phyloP scores from a whole-genome alignment of 768 basidiomycete species.

The Rubroboletus satanas region DNA sequence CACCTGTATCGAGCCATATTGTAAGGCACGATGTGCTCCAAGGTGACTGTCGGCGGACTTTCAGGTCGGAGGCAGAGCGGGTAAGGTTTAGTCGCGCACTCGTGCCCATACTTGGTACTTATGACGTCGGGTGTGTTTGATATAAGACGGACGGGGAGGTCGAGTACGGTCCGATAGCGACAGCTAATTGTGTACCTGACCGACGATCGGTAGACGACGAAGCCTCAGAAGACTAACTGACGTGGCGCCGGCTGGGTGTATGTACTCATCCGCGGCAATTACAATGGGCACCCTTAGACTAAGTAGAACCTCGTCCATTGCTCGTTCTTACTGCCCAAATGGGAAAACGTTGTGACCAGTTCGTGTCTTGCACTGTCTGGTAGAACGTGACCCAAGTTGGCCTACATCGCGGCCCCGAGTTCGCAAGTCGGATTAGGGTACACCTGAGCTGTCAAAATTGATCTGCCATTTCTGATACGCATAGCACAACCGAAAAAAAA shows the following conservation, averaged over 20 bases:
- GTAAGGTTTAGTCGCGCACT: neutral
- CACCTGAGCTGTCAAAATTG: conserved; percentile 15
- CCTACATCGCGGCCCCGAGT: conserved; percentile 20
- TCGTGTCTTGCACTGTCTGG: conserved; percentile 2
- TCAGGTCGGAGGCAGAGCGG: neutral
- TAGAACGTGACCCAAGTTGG: conserved; percentile 17
- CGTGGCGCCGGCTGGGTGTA: neutral
- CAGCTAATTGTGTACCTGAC: neutral
- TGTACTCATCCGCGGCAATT: no score
- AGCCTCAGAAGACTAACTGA: neutral
- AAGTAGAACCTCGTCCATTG: no score
- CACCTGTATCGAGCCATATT: neutral
- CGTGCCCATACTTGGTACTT: neutral
- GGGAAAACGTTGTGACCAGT: conserved; percentile 17
- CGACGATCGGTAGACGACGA: neutral
- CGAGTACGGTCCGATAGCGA: neutral
- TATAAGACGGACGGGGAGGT: neutral
- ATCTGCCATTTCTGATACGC: conserved; percentile 14
- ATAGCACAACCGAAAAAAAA: conserved; percentile 11
- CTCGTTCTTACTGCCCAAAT: conserved; percentile 5
- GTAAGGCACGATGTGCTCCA: neutral
- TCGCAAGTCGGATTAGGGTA: conserved; percentile 21
- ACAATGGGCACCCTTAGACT: no score
- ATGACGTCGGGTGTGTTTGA: neutral
- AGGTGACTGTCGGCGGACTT: neutral